Base-by-base conservation (phyloP, 2,329 filamentous ascomycete genomes). In the Stenocarpella maydis region DNA sequence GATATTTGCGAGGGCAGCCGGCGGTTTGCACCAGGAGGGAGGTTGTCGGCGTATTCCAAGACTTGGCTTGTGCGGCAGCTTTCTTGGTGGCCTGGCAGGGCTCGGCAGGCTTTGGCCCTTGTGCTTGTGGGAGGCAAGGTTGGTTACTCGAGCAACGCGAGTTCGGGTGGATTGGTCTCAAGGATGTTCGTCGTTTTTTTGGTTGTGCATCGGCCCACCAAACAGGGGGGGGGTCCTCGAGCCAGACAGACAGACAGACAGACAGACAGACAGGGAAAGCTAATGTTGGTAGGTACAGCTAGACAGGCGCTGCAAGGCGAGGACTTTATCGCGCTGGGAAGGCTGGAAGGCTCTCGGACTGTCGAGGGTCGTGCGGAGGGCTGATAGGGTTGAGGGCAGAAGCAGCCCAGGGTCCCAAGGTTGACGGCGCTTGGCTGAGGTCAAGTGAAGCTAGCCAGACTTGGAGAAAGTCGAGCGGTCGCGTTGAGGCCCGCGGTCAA, bases 91-190 rank as follows among this genome's bases (percentile, higher is more conserved):
- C 24, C 21, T 54, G 26, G 52, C 52, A 21, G 14, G 58, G 41
- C 58, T 47, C 26, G 28, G 58, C 58, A 43, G 28, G 17, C 26
- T 10, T 47, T 28, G 15, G 34, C 34, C 6, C 34, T 37, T 37
- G 7, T 5, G 34, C 6, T 2, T 5, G 34, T 9, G 34, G 54
- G 54, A 14, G 10, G 54, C 37, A 14, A 5, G 41, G 39, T 43
- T 45, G 19, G 58, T 61, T 61, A 61, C 58, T 61, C 58, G 58
- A 61, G 58, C 58, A 61, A 61, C 58, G 37, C 41, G 43, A 34
- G 15, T 19, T 61, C 41, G 58, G 58, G 58, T 61, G 41, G 58
- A 47, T 28, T 43, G 21, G 41, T 61, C 41, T 28, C 4, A 34
- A 61, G 28, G 58, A 61, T 47, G 58, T 1, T 47, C 26, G 41